phyloP scores from a whole-genome alignment of 2,329 filamentous ascomycete species.

The Ophiosphaerella narmari region DNA sequence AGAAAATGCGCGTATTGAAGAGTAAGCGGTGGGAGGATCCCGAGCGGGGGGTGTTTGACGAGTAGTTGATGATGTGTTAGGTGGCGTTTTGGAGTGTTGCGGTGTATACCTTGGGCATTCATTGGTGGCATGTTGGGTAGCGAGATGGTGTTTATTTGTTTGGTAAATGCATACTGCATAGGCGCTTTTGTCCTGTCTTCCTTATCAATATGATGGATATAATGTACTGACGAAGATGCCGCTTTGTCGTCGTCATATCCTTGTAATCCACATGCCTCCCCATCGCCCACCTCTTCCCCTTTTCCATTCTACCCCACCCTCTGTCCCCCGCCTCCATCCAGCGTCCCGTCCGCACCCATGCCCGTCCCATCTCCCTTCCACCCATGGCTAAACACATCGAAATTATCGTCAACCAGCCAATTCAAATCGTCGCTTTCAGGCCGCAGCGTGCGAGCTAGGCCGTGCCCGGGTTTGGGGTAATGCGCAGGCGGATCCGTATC shows the following conservation, averaged over 20 bases:
- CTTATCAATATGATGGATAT: too few relatives aligned
- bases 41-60: conserved; percentile 27
- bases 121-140: neutral
- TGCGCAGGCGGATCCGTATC: conserved; percentile 58
- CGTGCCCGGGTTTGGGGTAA: conserved; percentile 67
- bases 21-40: conserved; percentile 53
- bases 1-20: conserved; percentile 57
- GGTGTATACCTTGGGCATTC: neutral
- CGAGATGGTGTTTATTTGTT: neutral
- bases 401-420: conserved; percentile 66
- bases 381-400: conserved; percentile 61
- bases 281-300: neutral
- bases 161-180: neutral
- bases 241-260: too few relatives aligned
- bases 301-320: conserved; percentile 17
- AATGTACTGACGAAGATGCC: too few relatives aligned
- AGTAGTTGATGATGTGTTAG: conserved; percentile 5
- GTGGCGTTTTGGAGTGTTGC: neutral
- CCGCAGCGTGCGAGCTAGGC: conserved; percentile 58
- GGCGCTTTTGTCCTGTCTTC: too few relatives aligned
- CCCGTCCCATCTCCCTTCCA: conserved; percentile 44
- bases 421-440: conserved; percentile 63
- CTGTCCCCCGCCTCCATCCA: conserved; percentile 21
- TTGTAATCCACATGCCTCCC: neutral
- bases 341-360: conserved; percentile 32